phyloP scores from a whole-genome alignment of 495 filamentous ascomycete species.

The Podospora pseudocomata region DNA sequence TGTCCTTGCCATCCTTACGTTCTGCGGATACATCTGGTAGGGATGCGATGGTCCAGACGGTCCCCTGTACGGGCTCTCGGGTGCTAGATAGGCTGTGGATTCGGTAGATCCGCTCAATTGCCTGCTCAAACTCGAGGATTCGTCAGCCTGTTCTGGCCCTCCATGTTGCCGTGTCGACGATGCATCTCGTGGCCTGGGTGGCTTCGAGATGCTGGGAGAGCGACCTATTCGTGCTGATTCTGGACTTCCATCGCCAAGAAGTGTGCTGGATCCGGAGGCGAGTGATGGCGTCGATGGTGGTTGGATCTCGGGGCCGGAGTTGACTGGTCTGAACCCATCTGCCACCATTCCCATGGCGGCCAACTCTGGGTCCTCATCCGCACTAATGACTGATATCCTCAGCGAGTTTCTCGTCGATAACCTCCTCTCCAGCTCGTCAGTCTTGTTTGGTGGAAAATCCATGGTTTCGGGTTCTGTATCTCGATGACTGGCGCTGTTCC shows the following conservation, averaged over 20 bases:
- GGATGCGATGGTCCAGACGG: constrained; percentile 76
- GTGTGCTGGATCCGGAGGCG: constrained; percentile 18
- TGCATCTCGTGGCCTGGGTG: constrained; percentile 37
- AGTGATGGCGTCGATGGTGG: constrained; percentile 21
- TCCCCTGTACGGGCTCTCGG: constrained; percentile 59
- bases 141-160: constrained; percentile 31
- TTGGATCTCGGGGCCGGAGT: neutral
- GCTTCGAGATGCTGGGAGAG: constrained; percentile 49
- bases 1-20: constrained; percentile 60
- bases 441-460: constrained; percentile 35
- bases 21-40: constrained; percentile 81
- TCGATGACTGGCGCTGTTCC: constrained; percentile 8
- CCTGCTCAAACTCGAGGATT: constrained; percentile 24
- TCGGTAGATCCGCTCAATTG: constrained; percentile 32
- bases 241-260: constrained; percentile 6
- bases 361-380: constrained; percentile 25
- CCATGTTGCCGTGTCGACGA: constrained; percentile 44
- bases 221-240: constrained; percentile 17
- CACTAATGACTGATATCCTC: constrained; percentile 27
- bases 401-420: constrained; percentile 36
- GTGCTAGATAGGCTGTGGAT: constrained; percentile 44
- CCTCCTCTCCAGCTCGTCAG: constrained; percentile 34
- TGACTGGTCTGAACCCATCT: constrained; percentile 31
- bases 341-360: constrained; percentile 27
- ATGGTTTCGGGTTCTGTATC: constrained; percentile 26